A percentile compares a stretch with the other conserved stretches of the same genome.
Evolutionary conservation across 2,329 filamentous ascomycete species (phyloP).

Genomic region (Aureobasidium sp.): DNA sequence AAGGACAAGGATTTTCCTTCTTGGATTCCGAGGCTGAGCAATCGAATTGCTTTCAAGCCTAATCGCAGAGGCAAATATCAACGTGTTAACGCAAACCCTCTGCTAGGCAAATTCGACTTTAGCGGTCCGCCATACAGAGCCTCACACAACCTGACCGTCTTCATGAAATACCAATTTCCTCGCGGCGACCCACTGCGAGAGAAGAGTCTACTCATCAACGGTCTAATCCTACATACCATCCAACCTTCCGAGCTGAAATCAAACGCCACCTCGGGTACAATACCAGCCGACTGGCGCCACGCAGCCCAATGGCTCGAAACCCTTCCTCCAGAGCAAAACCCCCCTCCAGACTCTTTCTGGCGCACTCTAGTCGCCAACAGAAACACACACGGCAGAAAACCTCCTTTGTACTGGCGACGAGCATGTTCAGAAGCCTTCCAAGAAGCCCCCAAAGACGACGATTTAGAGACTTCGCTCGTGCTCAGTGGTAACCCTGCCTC

Average conservation of each 20-base stretch:
- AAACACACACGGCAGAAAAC: neutral
- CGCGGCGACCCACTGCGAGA: neutral
- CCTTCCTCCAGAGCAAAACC: neutral
- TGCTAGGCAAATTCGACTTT: constrained; percentile 7
- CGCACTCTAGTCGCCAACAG: constrained; percentile 14
- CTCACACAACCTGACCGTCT: neutral
- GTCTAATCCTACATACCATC: neutral
- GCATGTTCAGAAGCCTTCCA: constrained; percentile 13
- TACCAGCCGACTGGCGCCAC: neutral
- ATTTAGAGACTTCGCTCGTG: neutral
- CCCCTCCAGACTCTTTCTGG: constrained; percentile 15
- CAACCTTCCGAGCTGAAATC: neutral
- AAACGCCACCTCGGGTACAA: neutral
- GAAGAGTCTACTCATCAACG: neutral
- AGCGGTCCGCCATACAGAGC: neutral
- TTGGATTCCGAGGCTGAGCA: constrained; percentile 10
- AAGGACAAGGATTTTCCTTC: neutral
- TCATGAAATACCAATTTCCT: neutral
- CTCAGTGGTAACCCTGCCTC: neutral
- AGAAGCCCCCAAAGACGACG: neutral
- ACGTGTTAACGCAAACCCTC: constrained; percentile 14
- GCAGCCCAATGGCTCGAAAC: constrained; percentile 2
- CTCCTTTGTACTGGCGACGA: neutral
- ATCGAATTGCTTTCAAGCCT: neutral
- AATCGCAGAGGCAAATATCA: neutral